Base-by-base conservation (phyloP, 768 basidiomycete species). In the Lentinula guzmanii region DNA sequence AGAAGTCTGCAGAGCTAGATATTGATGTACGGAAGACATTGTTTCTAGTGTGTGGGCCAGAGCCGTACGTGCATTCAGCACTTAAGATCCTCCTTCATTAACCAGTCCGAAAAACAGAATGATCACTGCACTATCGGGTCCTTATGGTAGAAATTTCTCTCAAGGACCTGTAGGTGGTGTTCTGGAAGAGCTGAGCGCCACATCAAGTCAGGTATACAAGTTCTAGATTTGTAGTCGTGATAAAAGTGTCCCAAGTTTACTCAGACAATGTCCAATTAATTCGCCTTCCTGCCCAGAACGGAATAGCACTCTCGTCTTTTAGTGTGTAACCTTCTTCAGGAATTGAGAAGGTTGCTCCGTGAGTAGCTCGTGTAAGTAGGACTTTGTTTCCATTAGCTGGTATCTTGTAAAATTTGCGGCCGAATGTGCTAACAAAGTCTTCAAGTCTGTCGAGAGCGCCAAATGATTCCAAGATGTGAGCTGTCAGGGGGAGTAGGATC, bases 211-310 rank as follows among this genome's bases (percentile, higher is more conserved):
- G 68, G 89, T 93, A 21, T 82, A 84, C 76, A 92, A 91, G 71
- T 69, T 91, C 42, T 90, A 63, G 18, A 18, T 28, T 18, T 28
- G 31, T 15, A 15, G n/a, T 41, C 39, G 24, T 59, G 21, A 35
- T 51, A 52, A 62, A 58, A 48, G n/a, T 37, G 39, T 50, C 11
- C 18, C 21, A 8, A 8, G 9, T 31, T 41, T 28, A 15, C 42
- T 69, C 68, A 15, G 69, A 72, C 63, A 87, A 78, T 70, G 83
- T 79, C 95, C 95, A 98, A 8, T 77, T 77, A 37, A 98, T 73
- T 64, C 82, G 77, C 73, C 86, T 90, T 11, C 93, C 95, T 8
- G 89, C 85, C 90, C 91, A 91, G 75, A 98, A 96, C 7, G 95
- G 92, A 45, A 90, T 81, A 1, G 96, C 81, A 31, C 68, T 78